Evolutionary conservation across 2,329 filamentous ascomycete genomes (phyloP).

Genomic region (Fusarium miscanthi): DNA sequence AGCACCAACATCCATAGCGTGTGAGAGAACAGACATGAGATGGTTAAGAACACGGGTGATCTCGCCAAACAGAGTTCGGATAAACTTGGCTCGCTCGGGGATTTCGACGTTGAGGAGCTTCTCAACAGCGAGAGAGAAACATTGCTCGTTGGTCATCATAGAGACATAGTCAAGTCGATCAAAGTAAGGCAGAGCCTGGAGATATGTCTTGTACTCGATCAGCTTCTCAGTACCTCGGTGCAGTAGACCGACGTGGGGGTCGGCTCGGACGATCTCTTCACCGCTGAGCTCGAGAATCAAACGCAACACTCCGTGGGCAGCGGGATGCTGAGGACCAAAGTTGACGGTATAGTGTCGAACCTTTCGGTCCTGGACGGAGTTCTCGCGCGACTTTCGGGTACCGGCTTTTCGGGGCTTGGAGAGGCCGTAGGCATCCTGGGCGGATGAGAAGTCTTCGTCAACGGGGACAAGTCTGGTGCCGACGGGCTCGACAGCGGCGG

Average conservation of each 20-base stretch:
- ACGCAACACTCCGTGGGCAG: conserved; percentile 96
- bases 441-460: conserved; percentile 71
- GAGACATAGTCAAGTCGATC: conserved; percentile 98
- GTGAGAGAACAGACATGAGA: conserved; percentile 95
- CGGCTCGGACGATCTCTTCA: conserved; percentile 95
- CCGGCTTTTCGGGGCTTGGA: conserved; percentile 55
- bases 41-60: conserved; percentile 96
- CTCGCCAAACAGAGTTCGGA: conserved; percentile 94
- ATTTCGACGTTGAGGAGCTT: conserved; percentile 98
- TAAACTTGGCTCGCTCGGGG: conserved; percentile 95
- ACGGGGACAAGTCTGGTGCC: conserved; percentile 73
- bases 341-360: conserved; percentile 99
- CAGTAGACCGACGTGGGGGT: conserved; percentile 95
- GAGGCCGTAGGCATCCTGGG: conserved; percentile 62
- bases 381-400: conserved; percentile 60
- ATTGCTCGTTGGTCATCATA: conserved; percentile 99
- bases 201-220: conserved; percentile 99
- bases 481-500: conserved; percentile 58
- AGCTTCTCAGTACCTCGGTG: conserved; percentile 99
- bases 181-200: conserved; percentile 98
- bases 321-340: conserved; percentile 98
- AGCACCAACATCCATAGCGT: conserved; percentile 99
- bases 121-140: conserved; percentile 93
- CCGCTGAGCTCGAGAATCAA: conserved; percentile 97
- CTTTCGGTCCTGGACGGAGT: conserved; percentile 74